Evolutionary conservation across 306 rosid genomes (phyloP).

Genomic region (Castanea crenata): DNA sequence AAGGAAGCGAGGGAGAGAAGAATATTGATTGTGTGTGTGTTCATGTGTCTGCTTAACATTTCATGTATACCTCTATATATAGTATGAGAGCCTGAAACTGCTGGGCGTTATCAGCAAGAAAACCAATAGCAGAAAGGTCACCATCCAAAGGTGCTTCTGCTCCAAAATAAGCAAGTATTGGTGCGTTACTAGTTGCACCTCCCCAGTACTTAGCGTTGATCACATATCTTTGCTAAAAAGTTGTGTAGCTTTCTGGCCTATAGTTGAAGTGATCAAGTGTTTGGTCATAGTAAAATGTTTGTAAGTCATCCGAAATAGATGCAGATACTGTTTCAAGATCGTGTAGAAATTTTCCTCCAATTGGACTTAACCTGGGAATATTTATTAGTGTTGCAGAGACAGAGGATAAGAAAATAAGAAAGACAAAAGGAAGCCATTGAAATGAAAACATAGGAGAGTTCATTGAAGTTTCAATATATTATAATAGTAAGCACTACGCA

Average conservation of each 20-base stretch:
- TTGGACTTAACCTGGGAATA: constrained; percentile 50
- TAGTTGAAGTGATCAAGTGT: constrained; percentile 78
- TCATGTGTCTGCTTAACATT: not conserved
- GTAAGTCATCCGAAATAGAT: constrained; percentile 10
- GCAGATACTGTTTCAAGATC: constrained; percentile 4
- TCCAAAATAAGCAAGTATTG: constrained; percentile 64
- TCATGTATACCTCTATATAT: constrained; percentile 57
- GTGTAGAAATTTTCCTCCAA: constrained; percentile 23
- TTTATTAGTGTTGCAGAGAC: constrained; percentile 2
- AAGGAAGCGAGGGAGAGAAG: not conserved
- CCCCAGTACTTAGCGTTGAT: constrained; percentile 69
- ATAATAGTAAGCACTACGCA: no score
- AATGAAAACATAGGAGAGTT: constrained; percentile 1
- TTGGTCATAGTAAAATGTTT: constrained; percentile 55
- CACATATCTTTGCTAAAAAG: constrained; percentile 61
- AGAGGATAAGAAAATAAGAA: constrained; percentile 20
- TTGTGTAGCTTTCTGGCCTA: constrained; percentile 54
- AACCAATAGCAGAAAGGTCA: constrained; percentile 30
- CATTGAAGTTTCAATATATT: not conserved
- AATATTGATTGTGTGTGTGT: not conserved
- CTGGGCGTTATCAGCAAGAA: constrained; percentile 55
- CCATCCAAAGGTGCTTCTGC: constrained; percentile 54
- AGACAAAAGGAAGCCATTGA: constrained; percentile 26
- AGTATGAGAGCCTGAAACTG: constrained; percentile 61
- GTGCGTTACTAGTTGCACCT: constrained; percentile 52